Base-by-base conservation (phyloP, 2,329 filamentous ascomycete species). In the Sporothrix pseudoabietina region DNA sequence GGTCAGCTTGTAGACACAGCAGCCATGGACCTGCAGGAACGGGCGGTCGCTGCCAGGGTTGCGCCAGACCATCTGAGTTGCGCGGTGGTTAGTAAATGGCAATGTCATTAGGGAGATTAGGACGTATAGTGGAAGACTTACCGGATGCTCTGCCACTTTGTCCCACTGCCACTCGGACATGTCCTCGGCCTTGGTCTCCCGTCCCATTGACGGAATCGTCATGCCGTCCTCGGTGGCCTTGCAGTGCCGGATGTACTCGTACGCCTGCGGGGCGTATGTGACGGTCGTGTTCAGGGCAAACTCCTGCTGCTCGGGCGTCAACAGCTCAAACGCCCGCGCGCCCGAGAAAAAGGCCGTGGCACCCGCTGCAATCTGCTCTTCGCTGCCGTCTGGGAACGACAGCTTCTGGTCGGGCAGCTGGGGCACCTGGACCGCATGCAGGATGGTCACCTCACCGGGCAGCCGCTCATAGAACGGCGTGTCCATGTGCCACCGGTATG, bases 401-500 rank as follows among this genome's bases (percentile, higher is more conserved):
- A 76, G 65, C 26, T 59, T 74, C 70, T 74, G 74, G 22, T 75
- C 71, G 0, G 72, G 69, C 59, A 74, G 61, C 41, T 70, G 91
- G 0, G 92, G 92, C 0, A 94, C 91, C 49, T 85, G 84, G 12
- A 94, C 91, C 0, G 92, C 92, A 73, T 94, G 85, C 22, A 94
- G 85, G 1, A 89, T 89, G 0, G 92, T 94, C 3, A 90, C 91
- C 44, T 89, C 86, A 1, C 92, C 91, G 1, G 92, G 91, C 22
- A 92, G 87, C 4, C 93, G 85, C 22, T 88, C 90, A 78, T 94
- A 94, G 6, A 94, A 83, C 0, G 92, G 91, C 2, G 92, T 91
- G 78, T 94, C 92, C 71, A 94, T 93, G 79, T 94, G 92, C 92
- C 92, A 94, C 71, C 92, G 84, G 81, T 92, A 94, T 81, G 92